phyloP scores from a whole-genome alignment of 2,329 filamentous ascomycete species.

The Ascomycota sp. region DNA sequence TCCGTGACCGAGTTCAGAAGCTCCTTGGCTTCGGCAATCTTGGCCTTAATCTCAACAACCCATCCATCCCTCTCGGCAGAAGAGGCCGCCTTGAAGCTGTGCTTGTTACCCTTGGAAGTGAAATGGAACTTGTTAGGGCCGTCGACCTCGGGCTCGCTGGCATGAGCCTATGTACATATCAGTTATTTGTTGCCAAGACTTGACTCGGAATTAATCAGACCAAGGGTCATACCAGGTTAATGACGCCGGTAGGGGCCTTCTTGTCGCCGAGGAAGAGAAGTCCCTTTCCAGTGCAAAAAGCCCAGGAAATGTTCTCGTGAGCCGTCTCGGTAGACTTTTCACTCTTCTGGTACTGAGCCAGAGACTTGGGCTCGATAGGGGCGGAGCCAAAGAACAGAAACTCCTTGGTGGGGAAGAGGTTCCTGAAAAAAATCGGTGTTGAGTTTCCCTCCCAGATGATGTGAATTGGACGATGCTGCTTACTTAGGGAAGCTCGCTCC shows the following conservation, averaged over 20 bases:
- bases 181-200: no score
- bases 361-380: slow-evolving; percentile 50
- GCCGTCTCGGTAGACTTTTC: slow-evolving; percentile 64
- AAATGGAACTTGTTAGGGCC: slow-evolving; percentile 70
- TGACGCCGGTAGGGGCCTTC: slow-evolving; percentile 56
- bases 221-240: slow-evolving; percentile 77
- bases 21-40: slow-evolving; percentile 71
- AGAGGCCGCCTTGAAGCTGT: slow-evolving; percentile 69
- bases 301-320: slow-evolving; percentile 72
- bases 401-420: slow-evolving; percentile 78
- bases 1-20: slow-evolving; percentile 51
- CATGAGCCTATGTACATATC: slow-evolving; percentile 25
- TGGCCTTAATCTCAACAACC: slow-evolving; percentile 65
- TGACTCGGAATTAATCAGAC: no score
- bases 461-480: slow-evolving; percentile 13
- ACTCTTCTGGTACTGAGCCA: slow-evolving; percentile 60
- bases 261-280: slow-evolving; percentile 85
- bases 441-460: slow-evolving; percentile 1
- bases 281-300: slow-evolving; percentile 83
- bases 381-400: slow-evolving; percentile 76
- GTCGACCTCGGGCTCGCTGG: slow-evolving; percentile 52
- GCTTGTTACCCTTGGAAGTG: slow-evolving; percentile 72
- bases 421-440: slow-evolving; percentile 28
- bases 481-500: slow-evolving; percentile 73
- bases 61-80: slow-evolving; percentile 75